Base-by-base conservation (phyloP, 1,284 basidiomycete genomes). In the Leccinum colubrinum region DNA sequence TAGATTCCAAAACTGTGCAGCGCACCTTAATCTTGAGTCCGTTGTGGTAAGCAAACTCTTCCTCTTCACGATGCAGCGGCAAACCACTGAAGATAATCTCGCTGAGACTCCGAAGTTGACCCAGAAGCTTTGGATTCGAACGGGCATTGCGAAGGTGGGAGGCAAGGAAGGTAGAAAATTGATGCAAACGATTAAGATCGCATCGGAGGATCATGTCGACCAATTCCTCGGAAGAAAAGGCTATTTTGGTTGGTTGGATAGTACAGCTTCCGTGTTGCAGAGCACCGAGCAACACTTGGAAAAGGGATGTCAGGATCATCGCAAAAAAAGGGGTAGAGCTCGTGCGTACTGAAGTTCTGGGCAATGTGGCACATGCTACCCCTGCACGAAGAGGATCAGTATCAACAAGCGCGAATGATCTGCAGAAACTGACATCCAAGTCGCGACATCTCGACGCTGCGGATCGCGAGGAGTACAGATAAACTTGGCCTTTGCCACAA, bases 281-380 rank as follows among this genome's bases (percentile, higher is more conserved):
- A 64, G 80, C 77, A 53, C 89, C 88, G 65, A 90, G 75, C 61
- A 90, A 78, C 85, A 90, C 86, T 62, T 62, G 62, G 58, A 67
- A 62, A 53, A 67, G 53, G 54, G 25, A 56, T 27, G 62, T 74
- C 69, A 71, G 66, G 62, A 66, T 64, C 65, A 65, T 64, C 65
- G 51, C 63, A 67, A 56, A 56, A 61, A 65, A 64, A 64, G 63
- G 17, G 62, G 65, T 30, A 55, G 50, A 66, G 27, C 52, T 64
- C 62, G 14, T 64, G 78, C 86, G 77, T 73, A 87, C 87, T 84
- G 77, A 86, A 87, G 53, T 79, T 80, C 70, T 88, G 85, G 43
- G 73, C 87, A 60, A 88, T 86, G 70, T 89, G 87, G 66, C 86
- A 88, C 85, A 88, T 85, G 75, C 85, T 86, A 64, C 86, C 87